Base-by-base conservation (phyloP, 108 stramenopile genomes). In the Chaetoceros muelleri region DNA sequence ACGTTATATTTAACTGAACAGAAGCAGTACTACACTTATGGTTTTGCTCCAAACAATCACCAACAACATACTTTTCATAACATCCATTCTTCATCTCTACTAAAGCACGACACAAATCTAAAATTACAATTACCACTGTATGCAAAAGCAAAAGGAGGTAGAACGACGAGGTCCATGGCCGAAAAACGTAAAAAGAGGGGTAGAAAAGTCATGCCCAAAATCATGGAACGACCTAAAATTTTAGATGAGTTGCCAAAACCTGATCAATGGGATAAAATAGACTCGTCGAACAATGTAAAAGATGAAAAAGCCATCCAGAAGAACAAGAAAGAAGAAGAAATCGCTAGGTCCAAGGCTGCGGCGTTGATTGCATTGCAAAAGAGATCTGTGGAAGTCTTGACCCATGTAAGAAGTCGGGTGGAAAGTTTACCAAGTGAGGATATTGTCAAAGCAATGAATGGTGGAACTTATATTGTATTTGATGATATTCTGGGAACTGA, bases 291-390 rank as follows among this genome's bases (percentile, higher is more conserved):
- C n/a, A n/a, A n/a, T 28, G 29, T 40, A 24, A 30, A 7, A 44
- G 31, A 19, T 19, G 55, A 29, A 21, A 47, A n/a, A 28, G 25
- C 20, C 24, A 50, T 22, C 30, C 52, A 60, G 7, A 40, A 28
- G 24, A 22, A 55, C 19, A 58, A 60, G 3, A 46, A 60, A 7
- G 65, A 67, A 18, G 63, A 55, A 50, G 57, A 51, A 23, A 57
- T 45, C 5, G 53, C 74, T 3, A 57, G 31, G 3, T 20, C 57
- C 25, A 58, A 62, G 27, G 46, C 22, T 30, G 75, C 75, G 30
- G 56, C 71, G 25, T 28, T 76, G 30, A 51, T 76, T 21, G 60
- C 66, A 46, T 47, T 60, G 1, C 75, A 76, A 49, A 66, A 71
- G 13, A 57, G 59, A 18, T 58, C 55, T 50, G 71, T 76, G 23